Evolutionary conservation across 2,329 filamentous ascomycete species (phyloP).

Genomic region (Colletotrichum endophyticum): DNA sequence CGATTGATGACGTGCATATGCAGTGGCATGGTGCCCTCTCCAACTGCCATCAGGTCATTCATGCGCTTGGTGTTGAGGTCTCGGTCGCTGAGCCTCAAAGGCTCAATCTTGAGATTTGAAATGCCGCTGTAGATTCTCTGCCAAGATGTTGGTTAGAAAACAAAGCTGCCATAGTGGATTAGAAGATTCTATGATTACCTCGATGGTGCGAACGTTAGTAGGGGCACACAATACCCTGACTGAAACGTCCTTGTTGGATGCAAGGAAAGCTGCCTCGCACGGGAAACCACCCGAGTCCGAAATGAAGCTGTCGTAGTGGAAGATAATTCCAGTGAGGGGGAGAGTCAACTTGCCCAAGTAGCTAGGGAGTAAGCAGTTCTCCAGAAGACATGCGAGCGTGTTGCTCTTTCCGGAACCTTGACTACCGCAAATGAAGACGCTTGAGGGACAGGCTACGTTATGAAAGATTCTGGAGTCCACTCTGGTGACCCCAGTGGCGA

Average conservation of each 20-base stretch:
- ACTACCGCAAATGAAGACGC: conserved; percentile 67
- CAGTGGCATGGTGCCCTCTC: conserved; percentile 49
- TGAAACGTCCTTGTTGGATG: conserved; percentile 43
- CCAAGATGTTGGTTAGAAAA: neutral
- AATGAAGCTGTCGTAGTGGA: conserved; percentile 67
- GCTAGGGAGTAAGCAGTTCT: conserved; percentile 59
- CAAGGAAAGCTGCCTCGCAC: conserved; percentile 65
- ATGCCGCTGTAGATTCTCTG: conserved; percentile 46
- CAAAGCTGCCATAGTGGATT: neutral
- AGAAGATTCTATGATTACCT: neutral
- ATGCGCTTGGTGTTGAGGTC: conserved; percentile 64
- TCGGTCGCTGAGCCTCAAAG: conserved; percentile 53
- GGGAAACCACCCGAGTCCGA: conserved; percentile 52
- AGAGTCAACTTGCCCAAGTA: conserved; percentile 48
- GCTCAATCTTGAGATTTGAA: conserved; percentile 50
- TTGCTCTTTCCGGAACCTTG: conserved; percentile 71
- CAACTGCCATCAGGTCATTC: conserved; percentile 64
- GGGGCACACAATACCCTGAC: conserved; percentile 61
- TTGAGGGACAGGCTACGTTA: conserved; percentile 57
- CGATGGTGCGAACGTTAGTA: conserved; percentile 50
- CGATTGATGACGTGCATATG: conserved; percentile 62
- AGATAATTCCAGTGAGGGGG: conserved; percentile 65
- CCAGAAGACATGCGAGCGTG: conserved; percentile 59
- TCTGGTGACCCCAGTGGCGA: too few relatives aligned
- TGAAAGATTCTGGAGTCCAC: conserved; percentile 40